These are phyloP conservation scores for Pichia nakasei DNA, from an alignment of 805 yeast genomes.

Conservation along the genomic window DNA sequence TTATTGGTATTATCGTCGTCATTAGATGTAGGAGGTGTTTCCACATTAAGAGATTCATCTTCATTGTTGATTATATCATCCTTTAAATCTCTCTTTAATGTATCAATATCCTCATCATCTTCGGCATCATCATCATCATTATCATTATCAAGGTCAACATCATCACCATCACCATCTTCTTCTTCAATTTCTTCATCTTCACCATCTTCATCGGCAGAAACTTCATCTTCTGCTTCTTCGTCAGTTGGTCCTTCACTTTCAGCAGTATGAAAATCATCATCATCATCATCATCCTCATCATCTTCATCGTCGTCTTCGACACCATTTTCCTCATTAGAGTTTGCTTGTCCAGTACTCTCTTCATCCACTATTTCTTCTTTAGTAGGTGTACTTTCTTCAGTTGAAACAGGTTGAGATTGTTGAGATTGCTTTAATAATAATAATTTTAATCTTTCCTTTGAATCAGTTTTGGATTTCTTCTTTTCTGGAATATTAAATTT, in stretches of 20 bases:
- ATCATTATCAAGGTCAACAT: slow-evolving; percentile 18
- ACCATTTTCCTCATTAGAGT: background rate
- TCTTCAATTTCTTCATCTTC: slow-evolving; percentile 5
- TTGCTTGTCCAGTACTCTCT: no score
- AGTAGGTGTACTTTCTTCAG: background rate
- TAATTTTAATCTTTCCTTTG: slow-evolving; percentile 7
- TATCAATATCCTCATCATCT: slow-evolving; percentile 20
- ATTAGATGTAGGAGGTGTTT: slow-evolving; percentile 13
- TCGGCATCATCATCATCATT: slow-evolving; percentile 21
- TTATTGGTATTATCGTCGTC: slow-evolving; percentile 14
- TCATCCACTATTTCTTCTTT: background rate
- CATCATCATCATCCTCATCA: slow-evolving; percentile 8
- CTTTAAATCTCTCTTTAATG: slow-evolving; percentile 21
- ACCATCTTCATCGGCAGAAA: background rate
- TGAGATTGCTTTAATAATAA: slow-evolving; percentile 9
- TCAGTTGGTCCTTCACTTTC: slow-evolving; percentile 1
- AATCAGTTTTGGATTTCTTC: slow-evolving; percentile 27
- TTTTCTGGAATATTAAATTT: slow-evolving; percentile 22
- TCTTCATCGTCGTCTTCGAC: slow-evolving; percentile 3
- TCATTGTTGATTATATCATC: slow-evolving; percentile 21
- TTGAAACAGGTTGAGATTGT: slow-evolving; percentile 1
- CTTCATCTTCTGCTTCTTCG: slow-evolving; percentile 25
- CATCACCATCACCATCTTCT: slow-evolving; percentile 22
- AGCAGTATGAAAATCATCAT: slow-evolving; percentile 22
- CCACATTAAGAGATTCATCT: slow-evolving; percentile 7